Base-by-base conservation (phyloP, 768 basidiomycete genomes). In the Hydnum rufescens region DNA sequence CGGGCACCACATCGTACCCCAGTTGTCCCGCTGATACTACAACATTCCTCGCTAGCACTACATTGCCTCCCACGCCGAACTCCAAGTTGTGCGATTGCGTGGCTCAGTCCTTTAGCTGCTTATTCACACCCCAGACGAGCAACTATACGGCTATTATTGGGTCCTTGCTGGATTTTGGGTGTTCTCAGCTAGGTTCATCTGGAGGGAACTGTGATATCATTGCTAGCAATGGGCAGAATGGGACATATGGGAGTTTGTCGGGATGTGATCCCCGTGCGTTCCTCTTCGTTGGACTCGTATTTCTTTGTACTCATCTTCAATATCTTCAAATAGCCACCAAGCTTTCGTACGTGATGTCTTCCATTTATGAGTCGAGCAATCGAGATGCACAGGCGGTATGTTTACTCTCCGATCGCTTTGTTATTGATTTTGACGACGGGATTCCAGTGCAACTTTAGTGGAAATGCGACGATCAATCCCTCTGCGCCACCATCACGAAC, bases 41-140 rank as follows among this genome's bases (percentile, higher is more conserved):
- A 2, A 32, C 42, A 32, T 75, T 81, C 64, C 65, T 75, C 42
- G 85, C 80, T 31, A 78, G 78, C 4, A 71, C 70, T 1, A 76
- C 70, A 5, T 68, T 93, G 31, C 90, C 90, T 18, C 77, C 81
- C 0, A 95, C 90, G 3, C 90, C 90, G 2, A 80, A 85, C 62
- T 72, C 79, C 50, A 65, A 71, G 25, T 80, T 79, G n/a, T 95
- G 90, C 65, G 65, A 71, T 52, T 95, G 90, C 63, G 61, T 92
- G 58, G 70, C 76, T 63, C 66, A 65, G 51, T 70, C 71, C 22
- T 71, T 92, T 51, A 74, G 76, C 57, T 95, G 90, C 64, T 70
- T 69, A 57, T 88, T 88, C 61, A 79, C 70, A 4, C 79, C 80
- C 25, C 58, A 68, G 36, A 77, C 76, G 1, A 66, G 67, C 16